phyloP scores from a whole-genome alignment of 169 alveolate species.

The Plasmodium chabaudi region DNA sequence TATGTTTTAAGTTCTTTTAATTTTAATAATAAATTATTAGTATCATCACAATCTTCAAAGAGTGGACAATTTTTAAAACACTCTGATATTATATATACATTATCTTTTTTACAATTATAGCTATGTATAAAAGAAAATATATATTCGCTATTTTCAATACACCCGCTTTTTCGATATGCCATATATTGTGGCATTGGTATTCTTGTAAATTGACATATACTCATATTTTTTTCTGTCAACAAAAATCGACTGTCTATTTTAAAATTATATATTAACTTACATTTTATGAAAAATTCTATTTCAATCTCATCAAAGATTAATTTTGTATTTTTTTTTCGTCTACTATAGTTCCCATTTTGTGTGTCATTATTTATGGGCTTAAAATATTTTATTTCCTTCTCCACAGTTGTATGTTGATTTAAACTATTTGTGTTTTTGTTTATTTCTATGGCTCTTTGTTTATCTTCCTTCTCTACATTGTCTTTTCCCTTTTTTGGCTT shows the following conservation, averaged over 20 bases:
- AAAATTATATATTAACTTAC: constrained; percentile 35
- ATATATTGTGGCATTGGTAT: constrained; percentile 89
- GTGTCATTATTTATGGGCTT: not conserved
- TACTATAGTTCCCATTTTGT: not conserved
- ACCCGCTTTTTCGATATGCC: constrained; percentile 83
- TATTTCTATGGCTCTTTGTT: no score
- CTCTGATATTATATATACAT: constrained; percentile 76
- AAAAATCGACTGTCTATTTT: constrained; percentile 81
- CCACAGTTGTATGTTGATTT: no score
- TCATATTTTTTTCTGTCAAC: constrained; percentile 83
- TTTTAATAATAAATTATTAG: constrained; percentile 33
- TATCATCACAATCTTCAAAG: constrained; percentile 26
- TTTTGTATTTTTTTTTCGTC: not conserved
- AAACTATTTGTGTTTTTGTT: no score
- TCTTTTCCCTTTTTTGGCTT: not conserved
- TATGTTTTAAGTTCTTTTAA: constrained; percentile 15
- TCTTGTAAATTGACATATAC: constrained; percentile 82
- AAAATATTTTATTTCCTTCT: no score
- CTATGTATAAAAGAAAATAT: constrained; percentile 79
- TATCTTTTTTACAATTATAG: constrained; percentile 77
- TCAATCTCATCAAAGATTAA: constrained; percentile 72
- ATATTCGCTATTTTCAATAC: constrained; percentile 79
- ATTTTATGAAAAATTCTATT: constrained; percentile 41
- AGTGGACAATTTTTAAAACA: constrained; percentile 69
- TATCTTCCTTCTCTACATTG: constrained; percentile 21